A percentile compares a stretch with the other conserved stretches of the same genome.
phyloP scores from a whole-genome alignment of 208 protist genomes.

The Leptomonas seymouri region DNA sequence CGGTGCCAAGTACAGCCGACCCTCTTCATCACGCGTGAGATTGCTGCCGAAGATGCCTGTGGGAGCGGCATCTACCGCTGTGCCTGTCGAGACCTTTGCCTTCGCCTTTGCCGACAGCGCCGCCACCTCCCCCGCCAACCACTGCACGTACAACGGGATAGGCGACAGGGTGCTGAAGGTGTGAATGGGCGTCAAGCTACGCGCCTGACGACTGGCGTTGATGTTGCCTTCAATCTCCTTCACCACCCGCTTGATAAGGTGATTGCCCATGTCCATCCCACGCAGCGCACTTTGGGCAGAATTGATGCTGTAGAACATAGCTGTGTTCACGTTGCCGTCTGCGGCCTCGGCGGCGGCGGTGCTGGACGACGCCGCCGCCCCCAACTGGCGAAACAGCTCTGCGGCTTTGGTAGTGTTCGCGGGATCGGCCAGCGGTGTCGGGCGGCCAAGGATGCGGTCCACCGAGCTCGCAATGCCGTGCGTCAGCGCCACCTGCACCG shows the following conservation, averaged over 20 bases:
- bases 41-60: conserved; percentile 45
- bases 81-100: not conserved
- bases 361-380: not conserved
- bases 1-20: conserved; percentile 31
- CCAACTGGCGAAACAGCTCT: conserved; percentile 21
- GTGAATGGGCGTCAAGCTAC: conserved; percentile 45
- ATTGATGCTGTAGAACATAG: conserved; percentile 92
- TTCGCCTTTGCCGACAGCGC: conserved; percentile 22
- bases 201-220: conserved; percentile 48
- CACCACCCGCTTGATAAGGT: conserved; percentile 90
- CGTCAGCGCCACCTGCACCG: conserved; percentile 83
- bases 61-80: not conserved
- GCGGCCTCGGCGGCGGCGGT: not conserved
- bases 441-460: conserved; percentile 58
- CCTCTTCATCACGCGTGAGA: conserved; percentile 21
- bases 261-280: conserved; percentile 86
- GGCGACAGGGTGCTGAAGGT: conserved; percentile 84
- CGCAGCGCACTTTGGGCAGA: conserved; percentile 71
- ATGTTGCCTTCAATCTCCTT: conserved; percentile 71
- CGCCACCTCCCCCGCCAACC: conserved; percentile 61
- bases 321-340: conserved; percentile 67
- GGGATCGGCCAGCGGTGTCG: conserved; percentile 47
- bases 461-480: conserved; percentile 61
- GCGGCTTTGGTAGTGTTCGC: conserved; percentile 27
- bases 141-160: conserved; percentile 78